phyloP scores from a whole-genome alignment of 202 grass and related monocot genomes.

The Schoenoplectus tabernaemontani region DNA sequence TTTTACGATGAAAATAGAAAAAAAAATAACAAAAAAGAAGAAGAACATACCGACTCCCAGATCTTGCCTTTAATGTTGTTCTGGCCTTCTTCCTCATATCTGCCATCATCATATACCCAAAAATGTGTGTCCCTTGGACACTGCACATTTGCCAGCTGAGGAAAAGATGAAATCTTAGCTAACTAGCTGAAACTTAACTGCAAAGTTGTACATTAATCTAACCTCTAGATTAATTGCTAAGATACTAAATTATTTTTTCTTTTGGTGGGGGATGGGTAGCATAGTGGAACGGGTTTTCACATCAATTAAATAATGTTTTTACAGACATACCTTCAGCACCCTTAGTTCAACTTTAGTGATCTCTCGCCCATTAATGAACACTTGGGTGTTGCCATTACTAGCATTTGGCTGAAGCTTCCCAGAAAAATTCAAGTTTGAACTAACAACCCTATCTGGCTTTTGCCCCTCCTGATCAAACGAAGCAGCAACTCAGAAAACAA shows the following conservation, averaged over 20 bases:
- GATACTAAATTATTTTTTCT: conserved; percentile 4
- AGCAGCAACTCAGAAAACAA: background rate
- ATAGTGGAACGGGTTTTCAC: background rate
- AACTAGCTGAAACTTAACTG: background rate
- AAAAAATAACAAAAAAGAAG: background rate
- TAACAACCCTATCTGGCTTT: conserved; percentile 58
- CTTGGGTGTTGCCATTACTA: conserved; percentile 81
- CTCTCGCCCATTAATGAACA: conserved; percentile 86
- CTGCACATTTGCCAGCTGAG: conserved; percentile 76
- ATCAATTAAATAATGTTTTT: conserved; percentile 2
- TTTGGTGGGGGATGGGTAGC: background rate
- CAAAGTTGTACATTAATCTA: background rate
- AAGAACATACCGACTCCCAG: conserved; percentile 79
- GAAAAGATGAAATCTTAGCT: background rate
- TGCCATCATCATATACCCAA: conserved; percentile 92
- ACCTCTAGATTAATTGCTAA: background rate
- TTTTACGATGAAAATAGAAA: background rate
- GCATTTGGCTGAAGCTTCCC: conserved; percentile 73
- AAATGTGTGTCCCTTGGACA: conserved; percentile 95
- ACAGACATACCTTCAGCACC: conserved; percentile 51
- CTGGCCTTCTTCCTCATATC: conserved; percentile 99
- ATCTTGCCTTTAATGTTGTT: conserved; percentile 98
- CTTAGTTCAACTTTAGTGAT: conserved; percentile 72
- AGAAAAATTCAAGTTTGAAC: conserved; percentile 73
- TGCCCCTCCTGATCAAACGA: conserved; percentile 53